A percentile compares a stretch with the other conserved stretches of the same genome.
Conservation (phyloP, 495 filamentous ascomycete species). For the Melanomma pulvis-pyrius region DNA sequence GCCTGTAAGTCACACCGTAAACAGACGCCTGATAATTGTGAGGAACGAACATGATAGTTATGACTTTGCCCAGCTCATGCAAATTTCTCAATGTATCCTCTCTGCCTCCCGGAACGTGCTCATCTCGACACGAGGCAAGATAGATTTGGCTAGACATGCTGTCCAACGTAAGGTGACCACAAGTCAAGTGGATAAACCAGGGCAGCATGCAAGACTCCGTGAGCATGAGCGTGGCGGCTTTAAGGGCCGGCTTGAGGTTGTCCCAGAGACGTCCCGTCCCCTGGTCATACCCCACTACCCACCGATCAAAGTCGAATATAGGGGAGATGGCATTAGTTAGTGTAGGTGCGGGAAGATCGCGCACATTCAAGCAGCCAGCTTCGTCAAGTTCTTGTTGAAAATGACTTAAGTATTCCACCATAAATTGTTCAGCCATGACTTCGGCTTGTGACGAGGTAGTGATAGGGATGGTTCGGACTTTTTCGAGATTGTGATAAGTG, state of each 20-base stretch:
- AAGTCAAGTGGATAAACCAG: conserved; percentile 21
- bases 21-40: background rate
- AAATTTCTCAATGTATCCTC: background rate
- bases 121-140: background rate
- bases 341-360: background rate
- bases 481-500: no score
- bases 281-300: conserved; percentile 21
- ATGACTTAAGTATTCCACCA: background rate
- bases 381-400: background rate
- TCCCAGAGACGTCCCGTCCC: conserved; percentile 6
- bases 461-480: no score
- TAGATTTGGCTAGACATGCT: background rate
- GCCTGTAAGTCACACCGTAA: background rate
- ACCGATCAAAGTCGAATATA: conserved; percentile 16
- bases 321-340: conserved; percentile 18
- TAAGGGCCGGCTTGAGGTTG: conserved; percentile 10
- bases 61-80: background rate
- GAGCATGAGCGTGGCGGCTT: conserved; percentile 14
- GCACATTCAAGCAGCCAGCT: conserved; percentile 3
- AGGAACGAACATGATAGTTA: conserved; percentile 11
- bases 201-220: conserved; percentile 20
- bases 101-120: background rate
- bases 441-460: no score
- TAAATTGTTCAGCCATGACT: background rate
- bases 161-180: background rate